A percentile compares a stretch with the other conserved stretches of the same genome.
Conservation (phyloP, 495 filamentous ascomycete genomes). For the Parachaetomium inaequale region DNA sequence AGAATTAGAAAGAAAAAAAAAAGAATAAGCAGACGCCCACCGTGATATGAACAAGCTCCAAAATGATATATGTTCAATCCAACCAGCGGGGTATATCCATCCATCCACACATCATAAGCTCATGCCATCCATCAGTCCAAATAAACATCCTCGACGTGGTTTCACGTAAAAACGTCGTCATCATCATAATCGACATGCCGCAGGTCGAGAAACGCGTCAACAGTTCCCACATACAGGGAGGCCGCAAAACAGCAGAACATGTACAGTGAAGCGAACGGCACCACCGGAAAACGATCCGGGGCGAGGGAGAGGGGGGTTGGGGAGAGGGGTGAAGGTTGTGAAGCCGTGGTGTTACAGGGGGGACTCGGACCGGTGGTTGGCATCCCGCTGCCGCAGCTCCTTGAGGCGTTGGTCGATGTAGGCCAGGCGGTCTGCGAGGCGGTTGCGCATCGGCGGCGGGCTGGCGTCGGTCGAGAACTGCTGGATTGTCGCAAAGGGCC, state of each 20-base stretch:
- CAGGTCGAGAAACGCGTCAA: background rate
- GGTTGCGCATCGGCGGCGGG: slow-evolving; percentile 32
- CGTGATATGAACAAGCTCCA: slow-evolving; percentile 21
- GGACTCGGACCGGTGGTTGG: slow-evolving; percentile 39
- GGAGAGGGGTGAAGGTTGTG: background rate
- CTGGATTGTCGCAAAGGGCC: slow-evolving; percentile 47
- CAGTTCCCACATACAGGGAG: too few species aligned
- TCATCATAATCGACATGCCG: background rate
- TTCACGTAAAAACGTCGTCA: background rate
- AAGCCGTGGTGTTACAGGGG: slow-evolving; percentile 32
- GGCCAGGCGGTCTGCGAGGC: slow-evolving; percentile 44
- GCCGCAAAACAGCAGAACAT: background rate
- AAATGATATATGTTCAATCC: slow-evolving; percentile 22
- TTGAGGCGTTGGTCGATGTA: slow-evolving; percentile 52
- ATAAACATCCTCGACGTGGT: background rate
- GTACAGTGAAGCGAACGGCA: slow-evolving; percentile 11
- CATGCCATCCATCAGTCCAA: slow-evolving; percentile 1
- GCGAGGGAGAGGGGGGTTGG: too few species aligned
- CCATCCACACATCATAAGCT: background rate
- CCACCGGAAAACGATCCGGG: background rate
- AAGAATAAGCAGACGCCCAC: slow-evolving; percentile 15
- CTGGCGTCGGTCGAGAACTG: slow-evolving; percentile 29
- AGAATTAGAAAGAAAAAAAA: slow-evolving; percentile 10
- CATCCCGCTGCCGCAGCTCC: slow-evolving; percentile 43
- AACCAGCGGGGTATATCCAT: slow-evolving; percentile 21